Evolutionary conservation across 768 basidiomycete genomes (phyloP).

Genomic region (Psilocybe cubensis): DNA sequence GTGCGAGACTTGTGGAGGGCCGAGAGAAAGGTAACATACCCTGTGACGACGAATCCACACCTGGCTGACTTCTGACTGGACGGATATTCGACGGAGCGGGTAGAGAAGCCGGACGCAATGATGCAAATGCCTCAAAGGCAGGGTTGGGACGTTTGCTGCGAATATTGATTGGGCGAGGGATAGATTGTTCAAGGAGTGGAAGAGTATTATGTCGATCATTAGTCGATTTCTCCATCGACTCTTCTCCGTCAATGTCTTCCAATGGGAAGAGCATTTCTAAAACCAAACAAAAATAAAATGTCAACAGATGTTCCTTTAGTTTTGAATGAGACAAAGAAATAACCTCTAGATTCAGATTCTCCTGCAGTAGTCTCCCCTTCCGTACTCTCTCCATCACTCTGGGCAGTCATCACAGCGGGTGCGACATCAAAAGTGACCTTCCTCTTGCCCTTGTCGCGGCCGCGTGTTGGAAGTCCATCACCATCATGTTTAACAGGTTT

Average conservation of each 20-base stretch:
- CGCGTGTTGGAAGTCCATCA: slow-evolving; percentile 26
- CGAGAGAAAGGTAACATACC: slow-evolving; percentile 33
- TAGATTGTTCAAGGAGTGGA: slow-evolving; percentile 46
- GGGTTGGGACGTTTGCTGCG: slow-evolving; percentile 35
- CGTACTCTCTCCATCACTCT: slow-evolving; percentile 33
- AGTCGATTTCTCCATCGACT: slow-evolving; percentile 34
- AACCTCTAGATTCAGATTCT: slow-evolving; percentile 48
- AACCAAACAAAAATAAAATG: background rate
- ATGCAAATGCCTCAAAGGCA: slow-evolving; percentile 57
- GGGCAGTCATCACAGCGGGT: slow-evolving; percentile 54
- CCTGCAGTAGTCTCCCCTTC: slow-evolving; percentile 25
- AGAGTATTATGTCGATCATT: slow-evolving; percentile 36
- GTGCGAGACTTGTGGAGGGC: slow-evolving; percentile 14
- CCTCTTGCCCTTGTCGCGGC: slow-evolving; percentile 54
- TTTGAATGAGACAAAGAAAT: slow-evolving; percentile 17
- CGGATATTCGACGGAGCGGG: slow-evolving; percentile 66
- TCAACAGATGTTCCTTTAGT: slow-evolving; percentile 9
- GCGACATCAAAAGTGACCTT: slow-evolving; percentile 78
- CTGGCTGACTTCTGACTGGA: slow-evolving; percentile 41
- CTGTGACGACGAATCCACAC: slow-evolving; percentile 40
- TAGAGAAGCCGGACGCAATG: slow-evolving; percentile 70
- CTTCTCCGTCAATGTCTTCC: slow-evolving; percentile 63
- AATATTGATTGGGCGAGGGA: slow-evolving; percentile 32
- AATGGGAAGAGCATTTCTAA: slow-evolving; percentile 73
- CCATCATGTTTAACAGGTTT: slow-evolving; percentile 23